Base-by-base conservation (phyloP, 2,329 filamentous ascomycete species). In the Talaromyces sp. region DNA sequence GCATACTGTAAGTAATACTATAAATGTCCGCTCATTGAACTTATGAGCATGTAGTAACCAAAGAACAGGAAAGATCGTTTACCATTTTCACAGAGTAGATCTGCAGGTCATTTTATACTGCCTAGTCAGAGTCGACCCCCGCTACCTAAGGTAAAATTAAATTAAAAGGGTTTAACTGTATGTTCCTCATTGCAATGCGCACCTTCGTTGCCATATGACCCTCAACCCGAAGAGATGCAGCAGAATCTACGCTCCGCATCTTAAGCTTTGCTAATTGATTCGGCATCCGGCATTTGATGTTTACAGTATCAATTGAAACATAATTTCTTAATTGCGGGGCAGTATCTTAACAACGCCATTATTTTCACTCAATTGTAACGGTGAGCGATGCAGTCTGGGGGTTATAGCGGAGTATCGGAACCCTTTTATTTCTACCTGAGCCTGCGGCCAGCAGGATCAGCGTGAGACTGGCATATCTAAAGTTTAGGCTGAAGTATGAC, bases 381-480 rank as follows among this genome's bases (percentile, higher is more conserved):
- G 57, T 56, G 9, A 22, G 16, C 33, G 24, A 45, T 60, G 57
- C 22, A 47, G 39, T 33, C 57, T 11, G 24, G 27, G 57, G 43
- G 5, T 33, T 45, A 33, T 47, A 45, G 57, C 57, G 57, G 57
- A 60, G 10, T 60, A 60, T 60, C 57, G 57, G 57, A n/a, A 47
- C 24, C 27, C 27, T 6, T 31, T 31, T 31, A 60, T 7, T 3
- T 45, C 39, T 31, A 43, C 27, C 7, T 43, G 13, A 22, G 22
- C 5, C 39, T 11, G n/a, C 54, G 11, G 24, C 27, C 39, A 45
- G 37, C 57, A 33, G n/a, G 11, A 37, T 56, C 33, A 22, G 33
- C 52, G 33, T 19, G 52, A 56, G 33, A 35, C n/a, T 54, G 31
- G 16, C 11, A 35, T 39, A n/a, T 56, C 16, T 24, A 56, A 24